Evolutionary conservation across 768 basidiomycete genomes (phyloP).

Genomic region (Rhizopogon salebrosus): DNA sequence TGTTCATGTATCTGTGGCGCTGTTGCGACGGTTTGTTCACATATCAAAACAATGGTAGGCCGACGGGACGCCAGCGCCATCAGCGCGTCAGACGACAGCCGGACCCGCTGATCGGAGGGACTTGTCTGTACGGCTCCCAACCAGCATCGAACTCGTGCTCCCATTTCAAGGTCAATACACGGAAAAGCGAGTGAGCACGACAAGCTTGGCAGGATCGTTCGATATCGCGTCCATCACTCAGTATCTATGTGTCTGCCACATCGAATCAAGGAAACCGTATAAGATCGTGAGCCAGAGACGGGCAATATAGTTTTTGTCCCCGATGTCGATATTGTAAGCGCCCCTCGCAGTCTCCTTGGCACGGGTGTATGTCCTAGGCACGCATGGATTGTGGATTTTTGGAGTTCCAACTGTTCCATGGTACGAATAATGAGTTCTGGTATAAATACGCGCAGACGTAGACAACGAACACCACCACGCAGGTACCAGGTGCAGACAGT

Average conservation of each 20-base stretch:
- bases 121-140: slow-evolving; percentile 41
- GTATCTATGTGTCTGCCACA: too few relatives aligned
- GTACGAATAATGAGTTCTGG: slow-evolving; percentile 44
- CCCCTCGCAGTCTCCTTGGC: slow-evolving; percentile 32
- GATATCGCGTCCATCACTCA: too few relatives aligned
- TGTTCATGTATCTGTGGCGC: too few relatives aligned
- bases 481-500: too few relatives aligned
- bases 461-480: slow-evolving; percentile 66
- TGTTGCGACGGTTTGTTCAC: slow-evolving; percentile 37
- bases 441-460: slow-evolving; percentile 79
- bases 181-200: slow-evolving; percentile 81
- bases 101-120: slow-evolving; percentile 74
- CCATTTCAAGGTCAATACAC: slow-evolving; percentile 22
- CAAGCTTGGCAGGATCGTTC: slow-evolving; percentile 75
- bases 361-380: slow-evolving; percentile 52
- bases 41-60: slow-evolving; percentile 33
- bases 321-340: slow-evolving; percentile 49
- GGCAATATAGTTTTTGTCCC: slow-evolving; percentile 47
- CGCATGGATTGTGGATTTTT: not conserved
- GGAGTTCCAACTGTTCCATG: too few relatives aligned
- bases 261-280: slow-evolving; percentile 70
- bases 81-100: slow-evolving; percentile 68
- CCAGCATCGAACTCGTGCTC: too few relatives aligned
- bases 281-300: slow-evolving; percentile 63
- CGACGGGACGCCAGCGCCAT: slow-evolving; percentile 57